These are phyloP conservation scores for Aspergillus awamori DNA, from an alignment of 2,329 filamentous ascomycete genomes.

Conservation along the genomic window DNA sequence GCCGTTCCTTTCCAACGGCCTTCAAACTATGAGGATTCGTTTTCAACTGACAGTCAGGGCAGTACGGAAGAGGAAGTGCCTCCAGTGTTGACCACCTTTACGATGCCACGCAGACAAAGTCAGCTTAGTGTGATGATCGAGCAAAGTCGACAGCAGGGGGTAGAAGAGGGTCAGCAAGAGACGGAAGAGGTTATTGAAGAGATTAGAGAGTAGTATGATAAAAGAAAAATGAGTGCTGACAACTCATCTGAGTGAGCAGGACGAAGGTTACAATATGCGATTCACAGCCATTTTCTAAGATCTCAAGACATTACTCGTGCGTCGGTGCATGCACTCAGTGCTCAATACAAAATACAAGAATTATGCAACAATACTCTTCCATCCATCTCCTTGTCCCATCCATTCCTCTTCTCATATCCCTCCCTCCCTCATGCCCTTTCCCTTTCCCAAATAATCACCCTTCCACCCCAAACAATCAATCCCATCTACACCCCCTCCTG, in stretches of 20 bases:
- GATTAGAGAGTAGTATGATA: neutral
- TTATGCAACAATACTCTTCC: no score
- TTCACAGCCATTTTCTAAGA: neutral
- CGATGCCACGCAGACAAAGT: slow-evolving; percentile 18
- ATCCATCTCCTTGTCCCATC: neutral
- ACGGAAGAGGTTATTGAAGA: neutral
- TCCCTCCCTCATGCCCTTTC: neutral
- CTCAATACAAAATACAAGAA: neutral
- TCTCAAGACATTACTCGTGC: neutral
- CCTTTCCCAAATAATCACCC: neutral
- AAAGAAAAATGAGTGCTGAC: neutral
- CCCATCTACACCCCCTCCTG: slow-evolving; percentile 27
- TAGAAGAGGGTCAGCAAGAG: neutral
- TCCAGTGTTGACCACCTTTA: slow-evolving; percentile 16
- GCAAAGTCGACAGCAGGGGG: slow-evolving; percentile 13
- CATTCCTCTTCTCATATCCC: neutral
- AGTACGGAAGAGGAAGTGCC: slow-evolving; percentile 1
- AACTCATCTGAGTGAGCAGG: neutral
- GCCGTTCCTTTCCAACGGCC: neutral
- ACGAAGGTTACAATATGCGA: neutral
- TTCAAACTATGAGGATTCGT: neutral
- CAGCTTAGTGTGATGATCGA: slow-evolving; percentile 26
- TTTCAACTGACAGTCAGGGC: neutral
- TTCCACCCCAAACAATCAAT: neutral
- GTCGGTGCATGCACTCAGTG: neutral